Evolutionary conservation across 2,329 filamentous ascomycete species (phyloP).

Genomic region (Colletotrichum gloeosporioides): DNA sequence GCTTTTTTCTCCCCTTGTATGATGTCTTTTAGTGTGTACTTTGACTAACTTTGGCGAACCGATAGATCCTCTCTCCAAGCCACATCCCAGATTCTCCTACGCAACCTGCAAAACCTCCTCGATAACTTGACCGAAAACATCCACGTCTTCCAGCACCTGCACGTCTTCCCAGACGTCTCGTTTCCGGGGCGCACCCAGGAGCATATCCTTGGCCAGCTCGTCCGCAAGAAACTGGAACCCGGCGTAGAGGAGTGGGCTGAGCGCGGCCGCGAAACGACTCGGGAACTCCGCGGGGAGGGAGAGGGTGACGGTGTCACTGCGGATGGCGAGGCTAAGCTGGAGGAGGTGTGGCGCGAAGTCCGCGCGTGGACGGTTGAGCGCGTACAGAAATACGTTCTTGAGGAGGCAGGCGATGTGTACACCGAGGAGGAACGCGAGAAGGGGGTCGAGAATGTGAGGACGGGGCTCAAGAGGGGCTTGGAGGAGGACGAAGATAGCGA

Average conservation of each 20-base stretch:
- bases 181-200: slow-evolving; percentile 75
- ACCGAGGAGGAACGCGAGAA: slow-evolving; percentile 72
- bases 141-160: slow-evolving; percentile 71
- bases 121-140: slow-evolving; percentile 69
- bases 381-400: slow-evolving; percentile 45
- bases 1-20: background rate
- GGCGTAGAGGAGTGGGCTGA: slow-evolving; percentile 76
- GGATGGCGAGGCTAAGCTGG: slow-evolving; percentile 50
- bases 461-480: slow-evolving; percentile 66
- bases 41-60: background rate
- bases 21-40: background rate
- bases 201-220: slow-evolving; percentile 68
- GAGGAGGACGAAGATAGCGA: slow-evolving; percentile 60
- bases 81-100: slow-evolving; percentile 73
- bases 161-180: slow-evolving; percentile 77
- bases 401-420: slow-evolving; percentile 64
- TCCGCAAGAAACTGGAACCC: slow-evolving; percentile 85
- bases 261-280: slow-evolving; percentile 59
- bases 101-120: slow-evolving; percentile 71
- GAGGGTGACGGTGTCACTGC: slow-evolving; percentile 34
- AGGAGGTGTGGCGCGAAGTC: slow-evolving; percentile 62
- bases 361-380: slow-evolving; percentile 45
- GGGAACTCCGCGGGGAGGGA: slow-evolving; percentile 25
- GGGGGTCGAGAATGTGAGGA: slow-evolving; percentile 74
- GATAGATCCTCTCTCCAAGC: slow-evolving; percentile 74